phyloP scores from a whole-genome alignment of 768 basidiomycete genomes.

The Multifurca ochricompacta region DNA sequence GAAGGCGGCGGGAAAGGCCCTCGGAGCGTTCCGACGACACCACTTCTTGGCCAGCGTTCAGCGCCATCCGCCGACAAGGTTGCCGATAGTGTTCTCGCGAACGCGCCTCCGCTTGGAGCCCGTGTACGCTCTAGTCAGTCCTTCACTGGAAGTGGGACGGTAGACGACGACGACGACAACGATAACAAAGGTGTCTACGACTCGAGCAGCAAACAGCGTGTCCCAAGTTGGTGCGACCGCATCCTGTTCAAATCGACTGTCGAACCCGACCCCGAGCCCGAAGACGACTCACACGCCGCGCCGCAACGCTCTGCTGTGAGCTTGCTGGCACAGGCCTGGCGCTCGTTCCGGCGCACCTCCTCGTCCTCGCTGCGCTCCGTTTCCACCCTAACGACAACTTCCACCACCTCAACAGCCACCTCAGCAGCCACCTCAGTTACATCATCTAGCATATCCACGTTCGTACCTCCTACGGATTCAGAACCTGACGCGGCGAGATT shows the following conservation, averaged over 20 bases:
- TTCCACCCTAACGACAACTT: not conserved
- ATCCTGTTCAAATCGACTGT: constrained; percentile 77
- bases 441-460: not conserved
- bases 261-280: constrained; percentile 36
- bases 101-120: not conserved
- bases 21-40: constrained; percentile 13
- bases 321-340: constrained; percentile 22
- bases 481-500: not conserved
- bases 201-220: constrained; percentile 71
- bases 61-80: not conserved
- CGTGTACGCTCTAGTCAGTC: constrained; percentile 9
- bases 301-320: constrained; percentile 26
- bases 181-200: constrained; percentile 68
- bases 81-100: not conserved
- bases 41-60: constrained; percentile 2
- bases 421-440: not conserved
- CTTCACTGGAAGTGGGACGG: constrained; percentile 28
- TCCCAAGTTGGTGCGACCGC: constrained; percentile 86
- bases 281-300: constrained; percentile 30
- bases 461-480: not conserved
- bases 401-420: not conserved
- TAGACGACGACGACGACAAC: constrained; percentile 35
- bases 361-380: constrained; percentile 10
- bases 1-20: not conserved
- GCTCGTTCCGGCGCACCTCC: constrained; percentile 14